Base-by-base conservation (phyloP, 2,329 filamentous ascomycete species). In the Xylariaceae sp. region DNA sequence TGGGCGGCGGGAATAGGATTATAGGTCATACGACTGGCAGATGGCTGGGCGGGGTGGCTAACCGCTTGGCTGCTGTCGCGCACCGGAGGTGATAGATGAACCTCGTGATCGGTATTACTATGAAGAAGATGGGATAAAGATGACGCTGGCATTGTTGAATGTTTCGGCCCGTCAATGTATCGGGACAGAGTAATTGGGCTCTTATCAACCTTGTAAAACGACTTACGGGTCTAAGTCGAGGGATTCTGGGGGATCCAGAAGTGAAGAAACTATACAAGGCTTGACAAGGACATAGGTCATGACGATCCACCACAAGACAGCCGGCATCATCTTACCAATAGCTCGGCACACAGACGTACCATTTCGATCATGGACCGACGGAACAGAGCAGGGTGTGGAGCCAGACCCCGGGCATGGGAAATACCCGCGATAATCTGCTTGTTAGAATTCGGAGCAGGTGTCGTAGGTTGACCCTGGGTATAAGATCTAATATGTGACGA, bases 91-190 rank as follows among this genome's bases (percentile, higher is more conserved):
- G 32, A 37, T 37, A 23, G 37, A 23, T 42, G 19, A 48, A n/a
- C 29, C 56, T 59, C n/a, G 48, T n/a, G 26, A 42, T 32, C 41
- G 49, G 40, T 37, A 41, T 56, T 60, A 37, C 54, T 60, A 26
- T 64, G 62, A n/a, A 64, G 60, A 23, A 64, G 52, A 47, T 54
- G 57, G 14, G 62, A 61, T 20, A 64, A 49, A 6, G 62, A 64
- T 20, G 60, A 49, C 26, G 56, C 42, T 18, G 59, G 48, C 61
- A 64, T 64, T 14, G 18, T 52, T 26, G n/a, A 20, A 52, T 9
- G 32, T 37, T 37, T 37, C 32, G 32, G 14, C 6, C 14, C 3
- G 9, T 16, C 12, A 37, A 37, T 16, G 14, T 12, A 14, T 37
- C 32, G 32, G 32, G 3, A 37, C 12, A 37, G 32, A 37, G 32